These are phyloP conservation scores for Cornus florida DNA, from an alignment of 148 eudicot species.

Conservation along the genomic window DNA sequence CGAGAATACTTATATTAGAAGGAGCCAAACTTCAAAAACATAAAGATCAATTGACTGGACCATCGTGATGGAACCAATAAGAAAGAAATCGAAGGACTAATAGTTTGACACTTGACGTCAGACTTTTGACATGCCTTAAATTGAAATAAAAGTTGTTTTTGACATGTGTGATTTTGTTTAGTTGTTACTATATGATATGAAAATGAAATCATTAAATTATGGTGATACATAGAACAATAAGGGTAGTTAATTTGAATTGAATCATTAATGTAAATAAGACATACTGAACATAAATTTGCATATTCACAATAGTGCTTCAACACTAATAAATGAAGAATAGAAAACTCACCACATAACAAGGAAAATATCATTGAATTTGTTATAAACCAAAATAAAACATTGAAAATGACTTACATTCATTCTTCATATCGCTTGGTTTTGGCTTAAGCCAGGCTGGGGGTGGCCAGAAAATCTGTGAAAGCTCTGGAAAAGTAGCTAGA, in stretches of 20 bases:
- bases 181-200: neutral
- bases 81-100: no score
- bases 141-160: neutral
- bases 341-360: neutral
- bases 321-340: neutral
- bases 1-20: no score
- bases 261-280: no score
- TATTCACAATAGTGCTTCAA: no score
- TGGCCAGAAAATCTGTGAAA: neutral
- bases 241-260: no score
- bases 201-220: neutral
- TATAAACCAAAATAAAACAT: neutral
- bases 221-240: neutral
- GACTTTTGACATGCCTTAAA: no score
- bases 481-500: neutral
- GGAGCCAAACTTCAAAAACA: no score
- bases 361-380: no score
- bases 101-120: neutral
- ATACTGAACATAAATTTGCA: neutral
- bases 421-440: neutral
- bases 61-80: no score
- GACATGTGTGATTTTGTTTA: no score
- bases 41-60: no score
- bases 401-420: slow-evolving; percentile 1
- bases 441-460: neutral